phyloP scores from a whole-genome alignment of 139 green algal genomes.

The Coelastrella sp. region DNA sequence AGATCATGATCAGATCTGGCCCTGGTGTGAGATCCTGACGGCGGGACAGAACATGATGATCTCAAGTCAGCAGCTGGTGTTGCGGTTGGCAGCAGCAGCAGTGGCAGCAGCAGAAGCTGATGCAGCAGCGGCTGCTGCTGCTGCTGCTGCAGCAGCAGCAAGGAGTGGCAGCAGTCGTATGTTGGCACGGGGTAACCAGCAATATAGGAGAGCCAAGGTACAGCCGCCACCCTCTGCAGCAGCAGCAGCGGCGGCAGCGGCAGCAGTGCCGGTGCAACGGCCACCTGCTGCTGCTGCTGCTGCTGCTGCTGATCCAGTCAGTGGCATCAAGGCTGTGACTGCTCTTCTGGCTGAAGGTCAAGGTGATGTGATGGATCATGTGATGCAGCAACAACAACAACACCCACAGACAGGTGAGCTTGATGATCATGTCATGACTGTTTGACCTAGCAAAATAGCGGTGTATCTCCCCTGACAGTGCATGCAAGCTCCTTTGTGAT shows the following conservation, averaged over 20 bases:
- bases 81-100: not conserved
- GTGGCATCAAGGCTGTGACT: not conserved
- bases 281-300: not conserved
- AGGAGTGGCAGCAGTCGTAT: not conserved
- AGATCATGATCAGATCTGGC: not conserved
- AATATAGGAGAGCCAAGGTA: not conserved
- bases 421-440: no score
- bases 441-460: no score
- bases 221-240: not conserved
- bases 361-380: not conserved
- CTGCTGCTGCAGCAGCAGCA: not conserved
- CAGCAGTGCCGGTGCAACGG: not conserved
- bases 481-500: no score
- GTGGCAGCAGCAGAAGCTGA: not conserved
- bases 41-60: not conserved
- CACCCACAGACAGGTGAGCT: not conserved
- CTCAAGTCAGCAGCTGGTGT: not conserved
- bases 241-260: not conserved
- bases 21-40: not conserved
- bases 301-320: not conserved
- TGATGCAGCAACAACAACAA: constrained; percentile 11
- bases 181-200: not conserved
- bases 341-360: not conserved
- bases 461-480: not conserved
- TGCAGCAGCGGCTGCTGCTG: constrained; percentile 14